Base-by-base conservation (phyloP, 306 rosid genomes). In the Inga laurina region DNA sequence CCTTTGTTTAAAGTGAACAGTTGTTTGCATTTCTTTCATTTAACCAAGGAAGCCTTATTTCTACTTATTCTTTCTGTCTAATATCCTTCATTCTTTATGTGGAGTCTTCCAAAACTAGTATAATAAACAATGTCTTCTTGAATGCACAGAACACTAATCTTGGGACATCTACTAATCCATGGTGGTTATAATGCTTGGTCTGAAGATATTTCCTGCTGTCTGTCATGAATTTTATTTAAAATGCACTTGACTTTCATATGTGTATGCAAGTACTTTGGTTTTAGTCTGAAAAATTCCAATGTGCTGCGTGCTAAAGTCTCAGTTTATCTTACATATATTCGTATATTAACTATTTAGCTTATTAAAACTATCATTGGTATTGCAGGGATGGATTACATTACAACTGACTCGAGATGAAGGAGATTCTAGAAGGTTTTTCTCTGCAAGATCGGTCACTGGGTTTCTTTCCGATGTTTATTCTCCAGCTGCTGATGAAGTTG, bases 391-490 rank as follows among this genome's bases (percentile, higher is more conserved):
- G 99, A 81, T 85, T 56, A 96, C 99, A 7, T 86, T 96, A 91
- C 98, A 94, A 87, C 74, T 90, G 85, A 92, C 86, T 68, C 89
- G 94, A 69, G 97, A 96, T 86, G 88, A 91, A 78, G 88, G 89
- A 51, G 83, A 44, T 85, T 73, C 95, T 37, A 89, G 93, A 83
- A 91, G 98, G 69, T 94, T 81, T 86, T 84, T 96, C 22, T 96
- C 99, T 46, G 97, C 94, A 44, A 91, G 99, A 90, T 90, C 97
- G 10, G 97, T 96, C 90, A 96, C 98, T 70, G 99, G 98, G 62
- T 89, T 96, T 88, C 99, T 96, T 72, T 84, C 97, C 7, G 99
- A 96, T 85, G 87, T 96, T 84, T 91, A 92, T 90, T 84, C 97
- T 73, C 82, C 92, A 74, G 99, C 99, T 35, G 98, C 99, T 30